These are phyloP conservation scores for Chlorella sp. DNA, from an alignment of 139 green algal genomes.

Conservation along the genomic window DNA sequence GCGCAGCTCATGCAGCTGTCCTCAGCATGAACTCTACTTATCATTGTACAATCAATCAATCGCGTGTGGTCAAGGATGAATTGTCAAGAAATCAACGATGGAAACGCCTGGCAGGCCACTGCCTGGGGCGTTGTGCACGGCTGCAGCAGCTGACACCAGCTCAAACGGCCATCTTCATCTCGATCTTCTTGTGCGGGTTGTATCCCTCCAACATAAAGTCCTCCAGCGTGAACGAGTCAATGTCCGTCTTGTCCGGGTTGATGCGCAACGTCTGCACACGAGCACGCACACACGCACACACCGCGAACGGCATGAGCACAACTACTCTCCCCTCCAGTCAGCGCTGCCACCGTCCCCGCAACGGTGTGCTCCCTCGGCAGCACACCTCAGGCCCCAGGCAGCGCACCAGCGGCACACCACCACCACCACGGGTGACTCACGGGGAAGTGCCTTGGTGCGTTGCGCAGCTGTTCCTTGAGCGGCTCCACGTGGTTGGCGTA, in stretches of 20 bases:
- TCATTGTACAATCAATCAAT: too few species aligned
- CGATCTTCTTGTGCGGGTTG: conserved; percentile 88
- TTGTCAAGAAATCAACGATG: too few species aligned
- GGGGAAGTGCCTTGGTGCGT: conserved; percentile 76
- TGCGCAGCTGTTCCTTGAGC: conserved; percentile 87
- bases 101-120: too few species aligned
- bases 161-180: conserved; percentile 96
- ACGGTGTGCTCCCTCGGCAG: background rate
- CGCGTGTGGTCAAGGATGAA: too few species aligned
- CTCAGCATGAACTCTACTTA: background rate
- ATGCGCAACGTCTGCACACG: conserved; percentile 63
- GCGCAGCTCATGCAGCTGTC: background rate
- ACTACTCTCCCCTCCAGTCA: too few species aligned
- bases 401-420: background rate
- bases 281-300: too few species aligned
- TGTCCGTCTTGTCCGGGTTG: conserved; percentile 83
- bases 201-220: conserved; percentile 92
- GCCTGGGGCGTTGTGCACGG: too few species aligned
- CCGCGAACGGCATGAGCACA: too few species aligned
- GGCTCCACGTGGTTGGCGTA: conserved; percentile 98
- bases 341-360: too few species aligned
- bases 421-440: too few species aligned
- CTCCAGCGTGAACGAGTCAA: conserved; percentile 81
- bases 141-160: too few species aligned
- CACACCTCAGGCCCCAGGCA: background rate